These are phyloP conservation scores for Mycena metata DNA, from an alignment of 768 basidiomycete species.

Conservation along the genomic window DNA sequence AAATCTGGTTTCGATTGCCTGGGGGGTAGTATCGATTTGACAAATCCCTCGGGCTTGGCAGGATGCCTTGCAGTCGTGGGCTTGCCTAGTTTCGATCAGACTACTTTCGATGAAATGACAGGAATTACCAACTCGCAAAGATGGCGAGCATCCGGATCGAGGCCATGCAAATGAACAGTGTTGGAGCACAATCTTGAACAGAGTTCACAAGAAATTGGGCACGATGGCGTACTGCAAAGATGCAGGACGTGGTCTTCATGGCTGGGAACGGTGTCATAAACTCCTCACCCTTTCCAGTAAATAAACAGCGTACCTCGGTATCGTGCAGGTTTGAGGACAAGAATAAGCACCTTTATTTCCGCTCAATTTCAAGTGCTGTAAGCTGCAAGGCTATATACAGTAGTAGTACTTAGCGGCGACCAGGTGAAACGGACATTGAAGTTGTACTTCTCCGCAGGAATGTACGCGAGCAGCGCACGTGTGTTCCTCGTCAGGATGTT, in stretches of 20 bases:
- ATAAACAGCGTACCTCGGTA: conserved; percentile 56
- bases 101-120: not conserved
- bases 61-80: conserved; percentile 58
- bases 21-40: conserved; percentile 70
- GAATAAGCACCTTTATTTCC: conserved; percentile 49
- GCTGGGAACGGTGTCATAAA: no score
- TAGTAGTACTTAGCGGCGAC: no score
- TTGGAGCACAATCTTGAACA: conserved; percentile 66
- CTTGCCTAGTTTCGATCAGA: conserved; percentile 53
- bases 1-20: conserved; percentile 72
- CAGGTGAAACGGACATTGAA: no score
- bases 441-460: conserved; percentile 70
- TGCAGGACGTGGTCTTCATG: conserved; percentile 60
- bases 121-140: conserved; percentile 64
- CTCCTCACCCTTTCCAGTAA: no score
- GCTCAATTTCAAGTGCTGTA: conserved; percentile 47
- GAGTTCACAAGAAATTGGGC: conserved; percentile 66
- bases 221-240: conserved; percentile 64
- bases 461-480: conserved; percentile 66
- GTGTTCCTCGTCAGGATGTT: conserved; percentile 64
- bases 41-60: conserved; percentile 67
- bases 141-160: conserved; percentile 55
- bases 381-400: conserved; percentile 61
- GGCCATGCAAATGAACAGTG: conserved; percentile 65
- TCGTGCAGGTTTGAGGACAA: conserved; percentile 58